Percentiles rank a stretch among this genome's conserved stretches.
phyloP scores from a whole-genome alignment of 106 monocot genomes.

The Apostasia ramifera region DNA sequence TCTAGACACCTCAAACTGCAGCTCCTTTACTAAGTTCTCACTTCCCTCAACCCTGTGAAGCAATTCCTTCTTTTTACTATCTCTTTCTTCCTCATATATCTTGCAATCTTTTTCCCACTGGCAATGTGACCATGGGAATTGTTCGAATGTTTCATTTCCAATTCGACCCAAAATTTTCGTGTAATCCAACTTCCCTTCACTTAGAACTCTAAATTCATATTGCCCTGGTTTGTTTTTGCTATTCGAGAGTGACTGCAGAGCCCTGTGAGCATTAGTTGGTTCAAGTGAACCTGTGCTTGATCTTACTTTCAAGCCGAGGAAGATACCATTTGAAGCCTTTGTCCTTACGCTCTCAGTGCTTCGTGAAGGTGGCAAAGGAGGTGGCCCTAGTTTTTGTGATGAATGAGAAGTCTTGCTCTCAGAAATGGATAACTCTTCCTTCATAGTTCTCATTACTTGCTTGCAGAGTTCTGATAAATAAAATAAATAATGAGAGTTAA shows the following conservation, averaged over 20 bases:
- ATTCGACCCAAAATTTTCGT: constrained; percentile 7
- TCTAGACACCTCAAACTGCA: constrained; percentile 28
- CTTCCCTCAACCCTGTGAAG: constrained; percentile 31
- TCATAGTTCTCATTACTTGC: constrained; percentile 21
- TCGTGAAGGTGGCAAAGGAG: constrained; percentile 10
- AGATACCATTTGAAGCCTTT: constrained; percentile 8
- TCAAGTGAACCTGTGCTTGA: constrained; percentile 12
- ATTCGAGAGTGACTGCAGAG: constrained; percentile 18
- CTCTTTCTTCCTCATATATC: constrained; percentile 13
- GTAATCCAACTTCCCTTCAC: constrained; percentile 13
- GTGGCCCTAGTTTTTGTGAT: constrained; percentile 1
- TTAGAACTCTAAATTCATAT: constrained; percentile 2
- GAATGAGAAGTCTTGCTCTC: constrained; percentile 12
- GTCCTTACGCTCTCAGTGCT: constrained; percentile 16
- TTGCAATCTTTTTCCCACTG: constrained; percentile 8
- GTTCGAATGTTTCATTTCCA: constrained; percentile 14
- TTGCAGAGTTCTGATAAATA: too few relatives aligned
- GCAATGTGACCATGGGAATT: constrained; percentile 13
- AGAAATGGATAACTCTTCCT: constrained; percentile 21
- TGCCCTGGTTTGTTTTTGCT: constrained; percentile 15
- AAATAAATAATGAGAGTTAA: too few relatives aligned
- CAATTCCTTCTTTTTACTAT: constrained; percentile 19
- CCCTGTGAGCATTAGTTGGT: background rate
- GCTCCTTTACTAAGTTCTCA: constrained; percentile 34
- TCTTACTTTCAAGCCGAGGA: constrained; percentile 5